Base-by-base conservation (phyloP, 768 basidiomycete species). In the Amanita rimosa region DNA sequence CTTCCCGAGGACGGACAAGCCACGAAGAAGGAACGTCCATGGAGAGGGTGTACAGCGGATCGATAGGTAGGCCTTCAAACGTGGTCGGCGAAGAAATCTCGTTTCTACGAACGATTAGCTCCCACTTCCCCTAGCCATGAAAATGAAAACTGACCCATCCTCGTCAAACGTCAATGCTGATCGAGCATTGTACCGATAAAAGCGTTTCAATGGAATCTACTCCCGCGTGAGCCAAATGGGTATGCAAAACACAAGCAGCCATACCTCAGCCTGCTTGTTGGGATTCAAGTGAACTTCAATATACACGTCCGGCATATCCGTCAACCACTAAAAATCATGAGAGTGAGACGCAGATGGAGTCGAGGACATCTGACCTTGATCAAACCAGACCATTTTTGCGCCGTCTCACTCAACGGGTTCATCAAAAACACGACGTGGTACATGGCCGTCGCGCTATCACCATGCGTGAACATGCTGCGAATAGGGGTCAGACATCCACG, bases 21-120 rank as follows among this genome's bases (percentile, higher is more conserved):
- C 96, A 99, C 0, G 95, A 80, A 2, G 81, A 70, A 4, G 88
- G 90, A 2, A 91, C 83, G 45, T 98, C 95, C 78, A 96, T 84
- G 3, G 81, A 80, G n/a, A 98, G 73, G 0, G 95, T 98, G 57
- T 93, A 91, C 49, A 99, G 90, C 0, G 93, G 89, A 9, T 93
- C 85, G 1, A 75, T 62, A 0, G 95, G 93, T 7, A 99, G 70
- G 46, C 73, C 74, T 7, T 71, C 70, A 64, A 99, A 97, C 3
- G 68, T 62, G 1, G 82, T 74, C 17, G 71, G 67, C 0, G 83
- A 70, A 1, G 74, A 66, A 10, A 77, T 57, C 57, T 90, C 85
- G 26, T 72, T 60, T 1, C 85, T 88, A 36, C 8, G 49, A 6
- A 16, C n/a, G 6, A 24, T 45, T 6, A 48, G 21, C 13, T 45